Evolutionary conservation across 805 yeast species (phyloP).

Genomic region (Teunomyces kruisii): DNA sequence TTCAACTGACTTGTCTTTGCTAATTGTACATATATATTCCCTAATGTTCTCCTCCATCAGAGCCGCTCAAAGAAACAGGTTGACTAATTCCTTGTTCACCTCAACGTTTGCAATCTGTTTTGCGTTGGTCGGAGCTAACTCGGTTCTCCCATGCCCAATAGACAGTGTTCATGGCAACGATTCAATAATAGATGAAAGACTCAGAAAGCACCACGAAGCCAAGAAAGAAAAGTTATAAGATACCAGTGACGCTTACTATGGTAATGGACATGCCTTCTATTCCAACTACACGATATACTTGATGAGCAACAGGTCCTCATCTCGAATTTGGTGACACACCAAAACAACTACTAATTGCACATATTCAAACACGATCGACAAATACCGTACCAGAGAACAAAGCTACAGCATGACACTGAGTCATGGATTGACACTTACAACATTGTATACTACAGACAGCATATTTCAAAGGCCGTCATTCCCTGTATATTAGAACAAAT

Average conservation of each 20-base stretch:
- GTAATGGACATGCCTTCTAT: not conserved
- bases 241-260: not conserved
- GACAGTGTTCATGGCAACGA: constrained; percentile 43
- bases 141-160: constrained; percentile 46
- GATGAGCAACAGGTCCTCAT: not conserved
- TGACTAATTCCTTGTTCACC: constrained; percentile 66
- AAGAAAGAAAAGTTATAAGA: not conserved
- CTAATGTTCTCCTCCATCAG: constrained; percentile 48
- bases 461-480: not conserved
- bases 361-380: not conserved
- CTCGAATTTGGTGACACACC: not conserved
- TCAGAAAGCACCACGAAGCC: constrained; percentile 14
- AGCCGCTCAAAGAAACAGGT: constrained; percentile 54
- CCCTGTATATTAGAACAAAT: constrained; percentile 2
- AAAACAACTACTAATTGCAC: not conserved
- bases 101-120: constrained; percentile 76
- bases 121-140: constrained; percentile 53
- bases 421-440: not conserved
- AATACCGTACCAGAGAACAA: not conserved
- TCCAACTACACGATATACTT: not conserved
- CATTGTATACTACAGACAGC: not conserved
- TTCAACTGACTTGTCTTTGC: not conserved
- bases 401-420: not conserved
- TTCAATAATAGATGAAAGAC: constrained; percentile 35
- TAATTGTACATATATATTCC: not conserved